Base-by-base conservation (phyloP, 305 asterid species). In the Fraxinus dipetala region DNA sequence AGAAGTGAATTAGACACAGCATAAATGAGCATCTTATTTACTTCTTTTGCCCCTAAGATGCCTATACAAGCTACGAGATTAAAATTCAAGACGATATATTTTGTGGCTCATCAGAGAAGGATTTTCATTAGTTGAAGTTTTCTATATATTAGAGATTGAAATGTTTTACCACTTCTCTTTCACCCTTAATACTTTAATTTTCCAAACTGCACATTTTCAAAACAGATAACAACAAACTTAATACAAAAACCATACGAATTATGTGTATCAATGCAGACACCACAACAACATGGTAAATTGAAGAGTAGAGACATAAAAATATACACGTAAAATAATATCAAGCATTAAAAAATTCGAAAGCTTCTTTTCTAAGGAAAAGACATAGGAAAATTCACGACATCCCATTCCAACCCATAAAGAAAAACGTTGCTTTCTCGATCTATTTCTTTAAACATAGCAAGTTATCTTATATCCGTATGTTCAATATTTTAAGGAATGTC, bases 401-500 rank as follows among this genome's bases (percentile, higher is more conserved):
- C 5, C 14, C 51, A 24, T 38, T 67, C 76, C 82, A 79, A 65
- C 43, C 69, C 20, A 9, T 2, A 8, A 73, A 43, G 75, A 48
- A 30, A 54, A 74, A 31, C 13, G 6, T 73, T 30, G 8, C 35
- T 40, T 31, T 56, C 85, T 5, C 8, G 22, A 74, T 74, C 48
- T 16, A 36, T 76, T 82, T 80, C 4, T 56, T 36, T 72, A 84
- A 80, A 16, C 56, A 14, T 61, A 6, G 20, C 7, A 76, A 30
- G 9, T 40, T 77, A 20, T 40, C 28, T n/a, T 10, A 11, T 40
- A 43, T 77, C 20, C 10, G 4, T 77, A 61, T 28, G 14, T 67
- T 69, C 26, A 59, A 79, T 82, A 79, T 76, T 73, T 31, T 79
- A 78, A 43, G 24, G 63, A 82, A 43, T 48, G 86, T 83, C 77